Evolutionary conservation across 1,284 basidiomycete genomes (phyloP).

Genomic region (Puccinia polysora): DNA sequence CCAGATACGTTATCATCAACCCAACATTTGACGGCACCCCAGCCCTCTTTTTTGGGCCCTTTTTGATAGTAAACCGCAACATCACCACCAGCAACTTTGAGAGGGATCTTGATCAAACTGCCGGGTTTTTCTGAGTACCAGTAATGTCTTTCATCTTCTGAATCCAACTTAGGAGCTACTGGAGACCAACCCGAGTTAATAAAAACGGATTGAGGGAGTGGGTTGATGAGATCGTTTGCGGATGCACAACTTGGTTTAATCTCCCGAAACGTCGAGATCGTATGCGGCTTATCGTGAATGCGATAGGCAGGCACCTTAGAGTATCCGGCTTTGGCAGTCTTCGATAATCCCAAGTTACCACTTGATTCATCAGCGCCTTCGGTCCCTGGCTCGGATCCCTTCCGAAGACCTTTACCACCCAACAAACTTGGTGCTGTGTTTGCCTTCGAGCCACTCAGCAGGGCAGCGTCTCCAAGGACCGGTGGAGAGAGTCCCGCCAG

Average conservation of each 20-base stretch:
- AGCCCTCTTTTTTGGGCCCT: slow-evolving; percentile 59
- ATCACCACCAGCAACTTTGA: slow-evolving; percentile 69
- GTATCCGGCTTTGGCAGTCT: slow-evolving; percentile 44
- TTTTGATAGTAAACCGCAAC: slow-evolving; percentile 71
- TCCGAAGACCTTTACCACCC: slow-evolving; percentile 46
- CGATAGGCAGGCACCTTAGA: slow-evolving; percentile 64
- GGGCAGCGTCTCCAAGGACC: slow-evolving; percentile 43
- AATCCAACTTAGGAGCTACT: slow-evolving; percentile 62
- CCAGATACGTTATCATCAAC: slow-evolving; percentile 58
- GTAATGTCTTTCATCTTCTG: slow-evolving; percentile 65
- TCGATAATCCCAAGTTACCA: slow-evolving; percentile 45
- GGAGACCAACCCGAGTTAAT: slow-evolving; percentile 81
- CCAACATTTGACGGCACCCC: slow-evolving; percentile 66
- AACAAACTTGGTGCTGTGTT: slow-evolving; percentile 54
- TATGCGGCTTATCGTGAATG: slow-evolving; percentile 67
- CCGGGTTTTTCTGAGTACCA: slow-evolving; percentile 77
- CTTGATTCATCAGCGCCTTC: slow-evolving; percentile 50
- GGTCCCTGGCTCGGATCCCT: slow-evolving; percentile 51
- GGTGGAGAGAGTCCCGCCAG: slow-evolving; percentile 50
- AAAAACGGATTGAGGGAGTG: slow-evolving; percentile 79
- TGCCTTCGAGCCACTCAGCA: slow-evolving; percentile 68
- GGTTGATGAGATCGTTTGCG: slow-evolving; percentile 90
- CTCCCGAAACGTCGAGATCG: slow-evolving; percentile 67
- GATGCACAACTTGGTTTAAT: slow-evolving; percentile 81
- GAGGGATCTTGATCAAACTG: slow-evolving; percentile 69